Percentiles rank a stretch among this genome's conserved stretches.
These are phyloP conservation scores for Tuber aestivum DNA, from an alignment of 495 filamentous ascomycete genomes.

Conservation along the genomic window DNA sequence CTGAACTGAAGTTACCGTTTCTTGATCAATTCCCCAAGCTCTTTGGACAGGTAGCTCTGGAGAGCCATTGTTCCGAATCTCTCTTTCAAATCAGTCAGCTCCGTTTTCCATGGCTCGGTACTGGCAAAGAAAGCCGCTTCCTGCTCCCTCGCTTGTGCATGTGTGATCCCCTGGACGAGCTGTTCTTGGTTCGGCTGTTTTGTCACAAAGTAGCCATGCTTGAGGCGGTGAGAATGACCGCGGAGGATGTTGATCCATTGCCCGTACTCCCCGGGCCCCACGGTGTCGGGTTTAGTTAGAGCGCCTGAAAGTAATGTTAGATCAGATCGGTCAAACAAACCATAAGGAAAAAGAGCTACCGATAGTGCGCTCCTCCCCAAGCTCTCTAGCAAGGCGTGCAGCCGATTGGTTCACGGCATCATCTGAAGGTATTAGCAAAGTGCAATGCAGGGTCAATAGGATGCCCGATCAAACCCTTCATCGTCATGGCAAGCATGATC, in stretches of 20 bases:
- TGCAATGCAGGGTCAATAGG: not conserved
- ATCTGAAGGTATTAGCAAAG: slow-evolving; percentile 23
- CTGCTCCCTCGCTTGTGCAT: slow-evolving; percentile 42
- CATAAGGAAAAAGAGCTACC: slow-evolving; percentile 18
- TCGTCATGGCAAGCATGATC: slow-evolving; percentile 42
- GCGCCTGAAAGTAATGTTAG: slow-evolving; percentile 42
- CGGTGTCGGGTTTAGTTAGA: slow-evolving; percentile 50
- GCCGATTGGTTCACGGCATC: slow-evolving; percentile 44
- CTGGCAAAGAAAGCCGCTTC: slow-evolving; percentile 46
- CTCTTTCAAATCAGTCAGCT: slow-evolving; percentile 33
- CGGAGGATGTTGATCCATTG: slow-evolving; percentile 43
- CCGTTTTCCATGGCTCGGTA: slow-evolving; percentile 44
- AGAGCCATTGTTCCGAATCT: slow-evolving; percentile 46
- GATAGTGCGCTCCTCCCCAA: slow-evolving; percentile 43
- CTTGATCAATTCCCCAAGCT: slow-evolving; percentile 43
- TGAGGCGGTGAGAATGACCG: slow-evolving; percentile 43
- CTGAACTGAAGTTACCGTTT: slow-evolving; percentile 16
- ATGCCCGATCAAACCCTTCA: slow-evolving; percentile 33
- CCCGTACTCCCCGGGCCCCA: slow-evolving; percentile 40
- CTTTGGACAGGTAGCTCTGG: slow-evolving; percentile 43
- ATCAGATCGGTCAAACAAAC: not conserved
- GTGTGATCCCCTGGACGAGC: slow-evolving; percentile 42
- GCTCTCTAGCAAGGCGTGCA: slow-evolving; percentile 34
- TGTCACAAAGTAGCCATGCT: slow-evolving; percentile 49
- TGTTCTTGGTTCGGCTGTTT: slow-evolving; percentile 47